Percentiles rank a stretch among this genome's conserved stretches.
phyloP scores from a whole-genome alignment of 2,329 filamentous ascomycete genomes.

The Colletotrichum plurivorum region DNA sequence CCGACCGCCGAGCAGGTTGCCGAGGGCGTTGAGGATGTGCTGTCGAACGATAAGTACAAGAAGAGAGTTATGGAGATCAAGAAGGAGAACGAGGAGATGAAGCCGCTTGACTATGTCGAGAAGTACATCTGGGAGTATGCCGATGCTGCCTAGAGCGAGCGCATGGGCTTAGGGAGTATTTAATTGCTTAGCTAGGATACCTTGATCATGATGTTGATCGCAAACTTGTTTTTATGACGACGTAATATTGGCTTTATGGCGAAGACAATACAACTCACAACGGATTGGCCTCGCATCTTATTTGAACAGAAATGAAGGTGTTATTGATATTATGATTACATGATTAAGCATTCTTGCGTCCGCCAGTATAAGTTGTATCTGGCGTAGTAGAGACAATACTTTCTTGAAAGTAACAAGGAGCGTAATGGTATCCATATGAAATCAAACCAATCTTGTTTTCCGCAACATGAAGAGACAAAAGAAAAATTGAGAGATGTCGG shows the following conservation, averaged over 20 bases:
- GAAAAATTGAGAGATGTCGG: neutral
- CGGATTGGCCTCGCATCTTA: too few species aligned
- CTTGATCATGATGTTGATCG: neutral
- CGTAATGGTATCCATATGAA: neutral
- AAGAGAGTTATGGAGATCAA: conserved; percentile 48
- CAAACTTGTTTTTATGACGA: too few species aligned
- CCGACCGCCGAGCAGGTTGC: conserved; percentile 48
- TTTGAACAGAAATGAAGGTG: conserved; percentile 8
- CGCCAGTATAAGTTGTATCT: neutral
- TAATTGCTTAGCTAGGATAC: too few species aligned
- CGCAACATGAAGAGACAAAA: conserved; percentile 11
- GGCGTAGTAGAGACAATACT: neutral
- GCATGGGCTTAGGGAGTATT: neutral
- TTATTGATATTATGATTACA: conserved; percentile 28
- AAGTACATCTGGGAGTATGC: conserved; percentile 40
- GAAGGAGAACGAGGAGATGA: conserved; percentile 51
- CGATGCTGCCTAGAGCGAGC: conserved; percentile 4
- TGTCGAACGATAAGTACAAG: conserved; percentile 49
- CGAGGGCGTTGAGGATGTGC: conserved; percentile 49
- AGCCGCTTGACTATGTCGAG: conserved; percentile 30
- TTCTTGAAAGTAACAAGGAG: neutral
- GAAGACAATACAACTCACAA: too few species aligned
- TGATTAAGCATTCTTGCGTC: conserved; percentile 19
- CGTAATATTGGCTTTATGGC: too few species aligned
- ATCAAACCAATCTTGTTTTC: conserved; percentile 19